Percentiles rank a stretch among this genome's conserved stretches.
Conservation (phyloP, 352 stramenopile species). For the Globisporangium heterothallicum region DNA sequence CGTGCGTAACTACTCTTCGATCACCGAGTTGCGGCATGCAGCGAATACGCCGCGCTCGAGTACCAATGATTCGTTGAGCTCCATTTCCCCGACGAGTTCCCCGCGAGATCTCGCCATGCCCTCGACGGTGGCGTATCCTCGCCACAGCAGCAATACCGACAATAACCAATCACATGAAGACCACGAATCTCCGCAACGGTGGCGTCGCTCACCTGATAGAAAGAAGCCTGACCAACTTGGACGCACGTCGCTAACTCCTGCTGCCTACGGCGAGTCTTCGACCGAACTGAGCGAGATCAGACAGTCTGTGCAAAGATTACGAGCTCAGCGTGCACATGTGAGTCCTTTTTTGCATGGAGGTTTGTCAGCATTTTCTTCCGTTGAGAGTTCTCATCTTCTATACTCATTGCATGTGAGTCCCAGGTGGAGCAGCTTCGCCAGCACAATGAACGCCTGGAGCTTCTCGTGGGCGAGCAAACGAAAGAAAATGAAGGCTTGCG, state of each 20-base stretch:
- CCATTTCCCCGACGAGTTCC: conserved; percentile 22
- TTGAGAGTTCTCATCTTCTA: no score
- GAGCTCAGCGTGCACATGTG: conserved; percentile 27
- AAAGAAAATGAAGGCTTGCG: conserved; percentile 44
- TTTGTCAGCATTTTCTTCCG: no score
- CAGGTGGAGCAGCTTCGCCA: conserved; percentile 48
- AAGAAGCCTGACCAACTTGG: not conserved
- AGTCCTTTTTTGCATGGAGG: not conserved
- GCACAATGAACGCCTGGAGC: conserved; percentile 35
- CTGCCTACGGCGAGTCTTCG: conserved; percentile 6
- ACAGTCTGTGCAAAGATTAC: conserved; percentile 43
- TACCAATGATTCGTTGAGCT: conserved; percentile 14
- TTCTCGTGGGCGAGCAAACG: conserved; percentile 21
- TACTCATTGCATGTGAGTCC: no score
- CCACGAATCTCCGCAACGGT: not conserved
- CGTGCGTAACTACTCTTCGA: conserved; percentile 4
- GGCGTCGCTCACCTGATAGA: not conserved
- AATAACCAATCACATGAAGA: not conserved
- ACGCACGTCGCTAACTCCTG: not conserved
- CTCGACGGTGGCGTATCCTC: conserved; percentile 4
- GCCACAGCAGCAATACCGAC: conserved; percentile 5
- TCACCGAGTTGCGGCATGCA: conserved; percentile 3
- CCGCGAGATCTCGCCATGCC: conserved; percentile 14
- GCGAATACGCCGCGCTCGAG: not conserved
- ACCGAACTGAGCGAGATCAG: conserved; percentile 40